Evolutionary conservation across 2,329 filamentous ascomycete genomes (phyloP).

Genomic region (Diaporthe ampelina): DNA sequence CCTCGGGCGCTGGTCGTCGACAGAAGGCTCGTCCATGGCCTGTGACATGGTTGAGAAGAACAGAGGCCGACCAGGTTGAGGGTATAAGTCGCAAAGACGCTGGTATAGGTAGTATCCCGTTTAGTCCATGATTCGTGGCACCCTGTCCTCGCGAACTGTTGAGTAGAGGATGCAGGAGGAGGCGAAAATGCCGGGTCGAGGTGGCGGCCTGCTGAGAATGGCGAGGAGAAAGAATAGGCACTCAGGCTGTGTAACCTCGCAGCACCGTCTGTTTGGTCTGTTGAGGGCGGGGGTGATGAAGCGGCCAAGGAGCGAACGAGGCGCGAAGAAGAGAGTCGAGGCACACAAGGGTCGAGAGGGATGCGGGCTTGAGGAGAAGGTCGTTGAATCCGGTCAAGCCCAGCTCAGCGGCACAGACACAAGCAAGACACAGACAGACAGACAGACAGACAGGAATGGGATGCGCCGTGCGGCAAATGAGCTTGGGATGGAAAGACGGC

Average conservation of each 20-base stretch:
- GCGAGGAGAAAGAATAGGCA: not conserved
- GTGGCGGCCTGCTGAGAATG: not conserved
- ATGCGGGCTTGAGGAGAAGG: not conserved
- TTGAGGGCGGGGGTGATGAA: conserved; percentile 10
- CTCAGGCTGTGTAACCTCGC: conserved; percentile 21
- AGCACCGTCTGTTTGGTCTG: conserved; percentile 21
- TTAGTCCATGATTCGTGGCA: conserved; percentile 37
- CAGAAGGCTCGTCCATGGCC: conserved; percentile 39
- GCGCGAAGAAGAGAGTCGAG: not conserved
- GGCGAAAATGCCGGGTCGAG: not conserved
- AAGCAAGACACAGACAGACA: not conserved
- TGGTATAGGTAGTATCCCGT: not conserved
- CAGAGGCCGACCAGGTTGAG: conserved; percentile 6
- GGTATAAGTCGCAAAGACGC: not conserved
- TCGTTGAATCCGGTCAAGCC: not conserved
- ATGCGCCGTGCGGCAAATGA: conserved; percentile 25
- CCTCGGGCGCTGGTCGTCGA: conserved; percentile 41
- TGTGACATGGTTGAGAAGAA: conserved; percentile 43
- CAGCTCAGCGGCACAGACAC: conserved; percentile 5
- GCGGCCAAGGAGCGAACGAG: conserved; percentile 5
- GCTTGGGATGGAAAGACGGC: conserved; percentile 10
- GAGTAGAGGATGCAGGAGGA: not conserved
- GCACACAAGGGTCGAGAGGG: not conserved
- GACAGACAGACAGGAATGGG: conserved; percentile 4
- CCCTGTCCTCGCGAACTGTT: not conserved